phyloP scores from a whole-genome alignment of 371 early-diverging fungal species.

The Batkoa obscura region DNA sequence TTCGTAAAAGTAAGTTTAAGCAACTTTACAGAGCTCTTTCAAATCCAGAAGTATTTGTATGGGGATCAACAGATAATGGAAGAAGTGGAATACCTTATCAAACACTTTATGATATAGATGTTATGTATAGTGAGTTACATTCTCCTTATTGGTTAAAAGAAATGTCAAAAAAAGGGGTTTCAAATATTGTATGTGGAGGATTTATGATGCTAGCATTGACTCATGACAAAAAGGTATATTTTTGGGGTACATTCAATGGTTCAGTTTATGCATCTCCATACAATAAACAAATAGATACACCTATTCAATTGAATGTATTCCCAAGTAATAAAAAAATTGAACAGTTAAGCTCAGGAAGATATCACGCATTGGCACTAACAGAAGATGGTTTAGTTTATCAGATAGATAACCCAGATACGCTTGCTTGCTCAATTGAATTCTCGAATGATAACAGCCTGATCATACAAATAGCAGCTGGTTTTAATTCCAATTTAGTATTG shows the following conservation, averaged over 20 bases:
- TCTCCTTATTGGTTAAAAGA: not conserved
- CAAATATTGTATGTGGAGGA: slow-evolving; percentile 3
- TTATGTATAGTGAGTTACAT: not conserved
- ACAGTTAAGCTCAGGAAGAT: too few species aligned
- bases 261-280: not conserved
- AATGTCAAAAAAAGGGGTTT: not conserved
- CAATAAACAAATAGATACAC: not conserved
- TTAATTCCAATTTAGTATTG: not conserved
- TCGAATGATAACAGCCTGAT: too few species aligned
- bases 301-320: slow-evolving; percentile 1
- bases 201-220: slow-evolving; percentile 6
- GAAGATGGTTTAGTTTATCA: too few species aligned
- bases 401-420: slow-evolving; percentile 1
- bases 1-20: not conserved
- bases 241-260: slow-evolving; percentile 5
- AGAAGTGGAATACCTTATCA: not conserved
- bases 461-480: slow-evolving; percentile 1
- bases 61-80: not conserved
- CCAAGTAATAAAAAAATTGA: too few species aligned
- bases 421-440: too few species aligned
- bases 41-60: slow-evolving; percentile 6
- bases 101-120: not conserved
- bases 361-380: too few species aligned
- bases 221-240: not conserved
- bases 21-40: not conserved